Base-by-base conservation (phyloP, 2,329 filamentous ascomycete species). In the Aspergillus candidus region DNA sequence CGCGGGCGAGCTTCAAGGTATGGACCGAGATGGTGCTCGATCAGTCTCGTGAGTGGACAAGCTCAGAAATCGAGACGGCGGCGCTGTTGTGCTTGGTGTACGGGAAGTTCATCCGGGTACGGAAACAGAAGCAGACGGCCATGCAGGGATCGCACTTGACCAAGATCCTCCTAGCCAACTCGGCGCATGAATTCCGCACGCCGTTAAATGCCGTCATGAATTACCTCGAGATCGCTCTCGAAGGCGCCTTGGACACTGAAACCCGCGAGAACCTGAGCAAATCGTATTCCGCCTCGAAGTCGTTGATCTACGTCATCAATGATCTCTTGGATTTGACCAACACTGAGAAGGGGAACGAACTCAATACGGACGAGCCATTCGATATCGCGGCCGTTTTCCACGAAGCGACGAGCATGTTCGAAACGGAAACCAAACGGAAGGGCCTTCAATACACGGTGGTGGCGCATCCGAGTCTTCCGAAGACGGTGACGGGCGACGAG, bases 201-300 rank as follows among this genome's bases (percentile, higher is more conserved):
- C 89, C 89, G 0, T 70, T 95, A 2, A 95, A 95, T 58, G 89
- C 89, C 12, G 94, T 95, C 57, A 94, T 95, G 66, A 95, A 95
- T 56, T 95, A 94, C 54, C 76, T 95, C 1, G 89, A 95, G 55
- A 94, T 95, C 51, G 89, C 89, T 0, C 69, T 95, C 1, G 89
- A 95, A 66, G 88, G 88, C 0, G 71, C 74, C 0, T 71, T 95
- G 3, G 89, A 94, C 51, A 72, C 79, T 12, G 89, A 94, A 59
- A 94, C 87, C 0, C 75, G 90, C 14, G 89, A 95, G 4, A 94
- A 93, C 48, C 71, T 95, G 5, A 77, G 84, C 1, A 84, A 82
- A 53, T 94, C 89, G 1, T 87, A 95, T 60, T 94, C 88, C 0
- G 89, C 89, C 4, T 95, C 89, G 0, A 94, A 94, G 59, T 94